Conservation (phyloP, 2,329 filamentous ascomycete genomes). For the Aspergillus carbonarius region DNA sequence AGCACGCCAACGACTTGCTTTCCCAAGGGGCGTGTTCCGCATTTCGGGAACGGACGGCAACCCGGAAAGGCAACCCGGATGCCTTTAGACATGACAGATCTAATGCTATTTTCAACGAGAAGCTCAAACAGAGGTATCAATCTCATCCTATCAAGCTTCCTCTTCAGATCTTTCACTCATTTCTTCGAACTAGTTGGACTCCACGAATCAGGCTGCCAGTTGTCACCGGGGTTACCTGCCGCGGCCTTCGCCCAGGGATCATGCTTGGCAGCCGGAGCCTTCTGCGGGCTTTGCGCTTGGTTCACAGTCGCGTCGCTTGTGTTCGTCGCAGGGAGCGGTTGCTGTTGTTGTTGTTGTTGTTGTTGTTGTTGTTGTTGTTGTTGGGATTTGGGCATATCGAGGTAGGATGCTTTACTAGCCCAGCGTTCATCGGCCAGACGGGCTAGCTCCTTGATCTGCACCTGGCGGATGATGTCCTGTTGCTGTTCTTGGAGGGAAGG, state of each 20-base stretch:
- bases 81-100: neutral
- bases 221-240: conserved; percentile 59
- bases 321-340: conserved; percentile 47
- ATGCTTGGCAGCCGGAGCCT: conserved; percentile 16
- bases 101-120: neutral
- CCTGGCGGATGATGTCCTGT: conserved; percentile 56
- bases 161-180: conserved; percentile 18
- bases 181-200: conserved; percentile 47
- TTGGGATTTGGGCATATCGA: conserved; percentile 54
- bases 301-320: conserved; percentile 41
- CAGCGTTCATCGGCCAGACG: conserved; percentile 61
- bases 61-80: neutral
- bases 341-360: conserved; percentile 40
- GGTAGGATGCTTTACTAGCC: conserved; percentile 58
- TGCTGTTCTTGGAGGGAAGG: conserved; percentile 60
- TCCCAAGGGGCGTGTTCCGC: neutral
- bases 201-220: conserved; percentile 69
- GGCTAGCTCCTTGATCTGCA: conserved; percentile 60
- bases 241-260: conserved; percentile 61
- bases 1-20: neutral
- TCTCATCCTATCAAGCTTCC: neutral
- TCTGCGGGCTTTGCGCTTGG: neutral
- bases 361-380: conserved; percentile 47
- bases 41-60: neutral
- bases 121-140: neutral